Evolutionary conservation across 495 filamentous ascomycete genomes (phyloP).

Genomic region (Penicillium simplicissimum): DNA sequence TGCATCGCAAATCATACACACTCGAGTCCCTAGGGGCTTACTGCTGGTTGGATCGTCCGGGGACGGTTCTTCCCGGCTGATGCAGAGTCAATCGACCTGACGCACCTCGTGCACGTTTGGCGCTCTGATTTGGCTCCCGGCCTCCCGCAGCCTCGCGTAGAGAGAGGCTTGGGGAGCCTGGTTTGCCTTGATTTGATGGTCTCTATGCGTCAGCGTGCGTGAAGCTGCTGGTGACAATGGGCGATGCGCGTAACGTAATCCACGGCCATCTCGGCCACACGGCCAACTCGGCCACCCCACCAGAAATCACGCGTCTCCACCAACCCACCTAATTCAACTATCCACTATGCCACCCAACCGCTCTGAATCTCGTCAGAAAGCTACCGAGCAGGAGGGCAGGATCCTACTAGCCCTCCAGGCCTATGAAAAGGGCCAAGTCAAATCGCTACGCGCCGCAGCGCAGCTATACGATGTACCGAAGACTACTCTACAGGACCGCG

Average conservation of each 20-base stretch:
- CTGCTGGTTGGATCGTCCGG: constrained; percentile 1
- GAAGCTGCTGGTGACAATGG: background rate
- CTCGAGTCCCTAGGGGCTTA: background rate
- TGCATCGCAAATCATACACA: constrained; percentile 8
- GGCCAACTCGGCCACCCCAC: no score
- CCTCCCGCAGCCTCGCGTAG: background rate
- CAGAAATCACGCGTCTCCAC: no score
- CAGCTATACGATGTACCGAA: no score
- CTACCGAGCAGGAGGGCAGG: no score
- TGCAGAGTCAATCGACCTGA: constrained; percentile 7
- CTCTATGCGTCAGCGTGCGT: background rate
- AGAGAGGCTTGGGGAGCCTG: background rate
- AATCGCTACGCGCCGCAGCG: no score
- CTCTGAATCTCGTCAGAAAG: no score
- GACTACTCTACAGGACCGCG: no score
- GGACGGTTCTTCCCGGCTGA: constrained; percentile 8
- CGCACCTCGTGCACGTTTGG: background rate
- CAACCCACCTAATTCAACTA: no score
- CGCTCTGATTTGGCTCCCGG: background rate
- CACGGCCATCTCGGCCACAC: no score
- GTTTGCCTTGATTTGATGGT: background rate
- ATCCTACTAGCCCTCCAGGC: no score
- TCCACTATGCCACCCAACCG: no score
- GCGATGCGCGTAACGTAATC: background rate
- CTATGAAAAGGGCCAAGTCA: no score